Percentiles rank a stretch among this genome's conserved stretches.
Conservation (phyloP, 2,329 filamentous ascomycete species). For the Ophiostoma sp. region DNA sequence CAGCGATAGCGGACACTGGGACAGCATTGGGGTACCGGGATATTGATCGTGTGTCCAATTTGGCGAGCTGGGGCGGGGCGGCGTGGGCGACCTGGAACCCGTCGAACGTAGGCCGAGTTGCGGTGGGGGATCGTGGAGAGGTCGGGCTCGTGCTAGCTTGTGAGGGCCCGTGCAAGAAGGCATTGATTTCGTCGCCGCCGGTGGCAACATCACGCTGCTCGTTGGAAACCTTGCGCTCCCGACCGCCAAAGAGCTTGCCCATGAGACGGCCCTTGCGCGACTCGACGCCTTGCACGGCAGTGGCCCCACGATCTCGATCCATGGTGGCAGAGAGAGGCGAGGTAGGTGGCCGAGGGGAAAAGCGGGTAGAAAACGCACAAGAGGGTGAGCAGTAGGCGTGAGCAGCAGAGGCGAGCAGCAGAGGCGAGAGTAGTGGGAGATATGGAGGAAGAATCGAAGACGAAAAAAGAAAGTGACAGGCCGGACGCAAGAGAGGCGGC, state of each 20-base stretch:
- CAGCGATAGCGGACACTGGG: slow-evolving; percentile 40
- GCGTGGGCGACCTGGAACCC: slow-evolving; percentile 50
- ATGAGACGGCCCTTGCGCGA: slow-evolving; percentile 51
- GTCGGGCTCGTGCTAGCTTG: background rate
- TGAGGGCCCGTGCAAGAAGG: slow-evolving; percentile 52
- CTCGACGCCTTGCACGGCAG: slow-evolving; percentile 2
- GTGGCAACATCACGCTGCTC: slow-evolving; percentile 35
- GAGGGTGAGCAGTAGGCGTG: background rate
- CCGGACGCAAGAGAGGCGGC: background rate
- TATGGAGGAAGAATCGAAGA: background rate
- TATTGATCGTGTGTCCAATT: slow-evolving; percentile 51
- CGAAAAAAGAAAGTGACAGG: background rate
- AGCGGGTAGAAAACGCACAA: background rate
- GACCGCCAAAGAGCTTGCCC: slow-evolving; percentile 54
- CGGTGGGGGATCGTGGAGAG: slow-evolving; percentile 17
- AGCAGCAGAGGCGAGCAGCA: background rate
- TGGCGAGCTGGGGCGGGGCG: slow-evolving; percentile 43
- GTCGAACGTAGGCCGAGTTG: slow-evolving; percentile 43
- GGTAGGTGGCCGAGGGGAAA: background rate
- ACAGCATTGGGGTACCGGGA: slow-evolving; percentile 52
- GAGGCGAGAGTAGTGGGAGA: background rate
- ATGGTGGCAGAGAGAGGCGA: background rate
- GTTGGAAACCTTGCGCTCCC: slow-evolving; percentile 35
- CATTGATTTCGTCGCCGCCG: slow-evolving; percentile 41
- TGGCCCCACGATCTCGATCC: slow-evolving; percentile 3